Base-by-base conservation (phyloP, 2,329 filamentous ascomycete species). In the Beauveria australis region DNA sequence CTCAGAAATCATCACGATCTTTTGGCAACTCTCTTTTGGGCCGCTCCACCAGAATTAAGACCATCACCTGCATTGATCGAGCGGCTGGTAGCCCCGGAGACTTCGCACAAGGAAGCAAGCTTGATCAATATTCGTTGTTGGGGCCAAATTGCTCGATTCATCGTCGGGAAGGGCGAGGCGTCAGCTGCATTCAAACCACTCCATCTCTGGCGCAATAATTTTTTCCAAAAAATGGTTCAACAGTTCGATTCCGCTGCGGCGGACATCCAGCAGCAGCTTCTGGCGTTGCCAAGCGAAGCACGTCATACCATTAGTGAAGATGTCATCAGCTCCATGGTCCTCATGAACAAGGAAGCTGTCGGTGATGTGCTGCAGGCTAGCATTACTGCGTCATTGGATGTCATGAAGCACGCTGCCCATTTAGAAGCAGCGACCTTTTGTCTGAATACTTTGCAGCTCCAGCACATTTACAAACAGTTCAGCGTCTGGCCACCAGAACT, bases 1-100 rank as follows among this genome's bases (percentile, higher is more conserved):
- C 72, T 89, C 48, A 76, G 85, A 61, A 89, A 89, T 63, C 86
- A 89, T 62, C 86, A 89, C 62, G 86, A 89, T 68, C 78, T 89
- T 47, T 75, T 89, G 3, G 85, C 82, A 64, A 86, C 84, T 0
- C 74, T 89, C 5, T 89, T 83, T 68, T 89, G 85, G 84, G 82
- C 81, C 6, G 78, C 82, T 1, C 85, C 85, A 9, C 68, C 76
- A 1, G 78, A 80, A 3, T 67, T 83, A 53, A 78, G 85, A 8
- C 84, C 82, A 4, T 75, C 75, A 6, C 71, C 81, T 1, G 76
- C 79, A 59, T 73, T 83, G 22, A 78, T 89, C 12, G 81, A 86
- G 68, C 77, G 81, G 59, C 76, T 89, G 2, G 83, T 89, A 3
- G 70, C 75, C 19, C 82, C 85, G 0, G 79, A 77, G 22, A 82